A percentile compares a stretch with the other conserved stretches of the same genome.
These are phyloP conservation scores for Pythium biforme DNA, from an alignment of 352 stramenopile species.

Conservation along the genomic window DNA sequence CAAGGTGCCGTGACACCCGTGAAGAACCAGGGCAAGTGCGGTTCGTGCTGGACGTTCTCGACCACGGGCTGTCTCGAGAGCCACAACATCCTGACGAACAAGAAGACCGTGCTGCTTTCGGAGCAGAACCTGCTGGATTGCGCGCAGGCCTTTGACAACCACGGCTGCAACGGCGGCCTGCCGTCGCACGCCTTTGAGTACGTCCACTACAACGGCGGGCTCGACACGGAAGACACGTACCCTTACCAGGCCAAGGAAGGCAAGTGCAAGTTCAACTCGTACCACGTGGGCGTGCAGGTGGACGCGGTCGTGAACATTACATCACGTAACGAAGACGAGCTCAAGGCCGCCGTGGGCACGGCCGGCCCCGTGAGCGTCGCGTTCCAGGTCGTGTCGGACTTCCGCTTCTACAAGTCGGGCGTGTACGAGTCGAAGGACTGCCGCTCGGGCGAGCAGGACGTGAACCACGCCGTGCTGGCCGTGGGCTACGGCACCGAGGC, in stretches of 20 bases:
- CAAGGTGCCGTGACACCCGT: slow-evolving; percentile 94
- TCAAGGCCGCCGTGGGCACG: slow-evolving; percentile 65
- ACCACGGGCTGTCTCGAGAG: slow-evolving; percentile 97
- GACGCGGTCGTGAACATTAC: slow-evolving; percentile 86
- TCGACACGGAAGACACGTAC: slow-evolving; percentile 81
- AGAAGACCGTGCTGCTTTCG: slow-evolving; percentile 90
- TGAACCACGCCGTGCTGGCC: slow-evolving; percentile 93
- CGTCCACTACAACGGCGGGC: slow-evolving; percentile 89
- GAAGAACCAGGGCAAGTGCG: slow-evolving; percentile 98
- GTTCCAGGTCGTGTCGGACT: slow-evolving; percentile 88
- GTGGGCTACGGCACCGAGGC: slow-evolving; percentile 96
- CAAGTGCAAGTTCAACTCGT: slow-evolving; percentile 81
- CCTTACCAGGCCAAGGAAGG: slow-evolving; percentile 73
- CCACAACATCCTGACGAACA: slow-evolving; percentile 93
- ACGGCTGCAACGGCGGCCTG: slow-evolving; percentile 96
- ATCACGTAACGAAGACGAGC: slow-evolving; percentile 66
- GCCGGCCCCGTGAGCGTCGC: slow-evolving; percentile 78
- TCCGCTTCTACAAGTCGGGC: slow-evolving; percentile 87
- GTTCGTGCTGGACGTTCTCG: slow-evolving; percentile 99
- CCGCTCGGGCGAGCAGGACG: slow-evolving; percentile 74
- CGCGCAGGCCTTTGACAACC: slow-evolving; percentile 90
- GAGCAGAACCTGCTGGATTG: slow-evolving; percentile 99
- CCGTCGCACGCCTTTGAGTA: slow-evolving; percentile 98
- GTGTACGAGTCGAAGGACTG: slow-evolving; percentile 88
- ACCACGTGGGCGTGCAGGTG: slow-evolving; percentile 70